These are phyloP conservation scores for Teratosphaeria gauchensis DNA, from an alignment of 2,329 filamentous ascomycete species.

Conservation along the genomic window DNA sequence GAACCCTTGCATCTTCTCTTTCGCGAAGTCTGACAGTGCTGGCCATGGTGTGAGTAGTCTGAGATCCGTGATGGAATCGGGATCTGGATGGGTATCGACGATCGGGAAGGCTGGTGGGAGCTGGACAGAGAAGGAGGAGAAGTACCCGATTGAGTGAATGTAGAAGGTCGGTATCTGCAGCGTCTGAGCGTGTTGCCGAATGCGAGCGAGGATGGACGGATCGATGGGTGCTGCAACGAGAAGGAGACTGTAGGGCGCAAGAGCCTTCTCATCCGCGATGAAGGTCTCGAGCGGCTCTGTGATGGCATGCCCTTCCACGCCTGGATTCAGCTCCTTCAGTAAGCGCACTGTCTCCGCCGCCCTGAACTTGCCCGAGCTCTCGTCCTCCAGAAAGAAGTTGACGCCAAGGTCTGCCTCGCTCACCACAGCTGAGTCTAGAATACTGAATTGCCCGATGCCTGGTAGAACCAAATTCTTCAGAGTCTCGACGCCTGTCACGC, in stretches of 20 bases:
- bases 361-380: conserved; percentile 64
- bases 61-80: conserved; percentile 74
- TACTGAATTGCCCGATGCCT: conserved; percentile 83
- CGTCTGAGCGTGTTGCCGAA: conserved; percentile 42
- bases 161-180: conserved; percentile 66
- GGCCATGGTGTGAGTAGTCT: conserved; percentile 79
- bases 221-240: conserved; percentile 52
- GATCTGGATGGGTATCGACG: conserved; percentile 90
- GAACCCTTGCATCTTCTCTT: conserved; percentile 52
- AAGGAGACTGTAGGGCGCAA: conserved; percentile 49
- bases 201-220: conserved; percentile 39
- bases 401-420: conserved; percentile 76
- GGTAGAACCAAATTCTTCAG: conserved; percentile 96
- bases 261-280: conserved; percentile 29
- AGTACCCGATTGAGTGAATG: conserved; percentile 84
- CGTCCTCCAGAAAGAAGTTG: conserved; percentile 90
- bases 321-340: conserved; percentile 81
- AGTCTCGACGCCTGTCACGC: conserved; percentile 79
- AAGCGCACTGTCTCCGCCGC: conserved; percentile 69
- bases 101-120: conserved; percentile 77
- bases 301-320: conserved; percentile 68
- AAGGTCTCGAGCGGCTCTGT: conserved; percentile 42
- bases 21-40: conserved; percentile 60
- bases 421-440: conserved; percentile 73
- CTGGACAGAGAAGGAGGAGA: conserved; percentile 74